Conservation (phyloP, 192 early-diverging fungal genomes). For the Linnemannia exigua region DNA sequence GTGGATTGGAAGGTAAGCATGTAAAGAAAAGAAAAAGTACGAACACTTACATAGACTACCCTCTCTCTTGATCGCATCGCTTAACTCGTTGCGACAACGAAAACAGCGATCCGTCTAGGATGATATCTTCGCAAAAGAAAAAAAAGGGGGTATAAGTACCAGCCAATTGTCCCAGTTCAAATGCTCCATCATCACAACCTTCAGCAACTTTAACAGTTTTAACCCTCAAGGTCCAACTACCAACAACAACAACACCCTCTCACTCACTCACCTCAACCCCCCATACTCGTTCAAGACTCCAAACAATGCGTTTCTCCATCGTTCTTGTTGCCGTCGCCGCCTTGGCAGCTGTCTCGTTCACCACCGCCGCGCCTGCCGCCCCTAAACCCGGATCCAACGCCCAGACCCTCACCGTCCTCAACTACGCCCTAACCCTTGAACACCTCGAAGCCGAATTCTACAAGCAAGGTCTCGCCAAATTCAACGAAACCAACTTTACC, state of each 20-base stretch:
- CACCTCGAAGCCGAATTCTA: constrained; percentile 45
- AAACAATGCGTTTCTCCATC: constrained; percentile 8
- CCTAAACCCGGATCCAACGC: not conserved
- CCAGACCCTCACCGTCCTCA: constrained; percentile 7
- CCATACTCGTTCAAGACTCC: not conserved
- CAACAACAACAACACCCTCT: not conserved
- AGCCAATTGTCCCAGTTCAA: not conserved
- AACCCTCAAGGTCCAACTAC: not conserved
- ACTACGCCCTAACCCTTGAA: constrained; percentile 41
- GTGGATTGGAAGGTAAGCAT: no score
- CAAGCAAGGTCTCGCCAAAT: constrained; percentile 31
- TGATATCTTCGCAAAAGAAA: not conserved
- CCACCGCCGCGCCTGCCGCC: not conserved
- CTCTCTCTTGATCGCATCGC: not conserved
- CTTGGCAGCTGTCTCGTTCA: not conserved
- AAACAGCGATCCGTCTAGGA: not conserved
- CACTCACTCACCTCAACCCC: not conserved
- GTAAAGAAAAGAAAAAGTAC: not conserved
- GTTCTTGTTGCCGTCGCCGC: constrained; percentile 1
- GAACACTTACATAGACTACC: no score
- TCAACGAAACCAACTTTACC: constrained; percentile 11
- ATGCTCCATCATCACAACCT: not conserved
- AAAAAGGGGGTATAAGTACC: not conserved
- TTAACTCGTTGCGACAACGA: not conserved
- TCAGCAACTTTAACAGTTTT: not conserved